Evolutionary conservation across 179 eudicot species (phyloP), one percentile per base, ranked within the genome.

Genomic region (Silene noctiflora): DNA sequence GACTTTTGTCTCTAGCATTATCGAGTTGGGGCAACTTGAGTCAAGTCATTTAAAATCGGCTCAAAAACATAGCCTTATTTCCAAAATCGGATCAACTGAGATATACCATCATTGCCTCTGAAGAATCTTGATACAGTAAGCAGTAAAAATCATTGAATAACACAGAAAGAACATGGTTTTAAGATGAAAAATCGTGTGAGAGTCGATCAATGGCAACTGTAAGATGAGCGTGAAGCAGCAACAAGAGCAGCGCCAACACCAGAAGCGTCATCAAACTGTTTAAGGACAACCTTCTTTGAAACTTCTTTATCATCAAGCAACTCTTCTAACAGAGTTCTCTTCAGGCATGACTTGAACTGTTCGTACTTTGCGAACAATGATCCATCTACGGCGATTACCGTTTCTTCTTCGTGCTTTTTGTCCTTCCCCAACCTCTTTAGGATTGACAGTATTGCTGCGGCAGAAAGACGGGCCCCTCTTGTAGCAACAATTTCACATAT

Each of bases 401-500:
- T 85, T 80, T 91, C 78, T 4, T 80, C 83, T 72, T 53, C 70
- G 1, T 21, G 48, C 1, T 1, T 1, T 24, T 72, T 80, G 66
- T 88, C 96, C 69, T 85, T 87, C 1, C 91, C 93, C 42, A 92
- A 78, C 81, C 90, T 87, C 77, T 88, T 90, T 73, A 94, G 84
- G 71, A 94, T 87, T 29, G 92, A 91, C 29, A 90, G 87, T 51
- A 90, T 90, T 4, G 94, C 92, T 24, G 93, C 91, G 64, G 96
- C 96, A 61, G 96, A 86, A 83, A 94, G 83, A 25, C 97, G 86
- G 56, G 96, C 98, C 35, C 89, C 97, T 75, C 98, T 79, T 35
- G 82, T 85, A 5, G 89, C 84, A 21, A 89, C 93, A 39, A 89
- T 82, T 55, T 90, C 91, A 68, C 98, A 92, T 66, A 92, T 76